Conservation (phyloP, 805 yeast genomes). For the Cyberlindnera subsufficiens region DNA sequence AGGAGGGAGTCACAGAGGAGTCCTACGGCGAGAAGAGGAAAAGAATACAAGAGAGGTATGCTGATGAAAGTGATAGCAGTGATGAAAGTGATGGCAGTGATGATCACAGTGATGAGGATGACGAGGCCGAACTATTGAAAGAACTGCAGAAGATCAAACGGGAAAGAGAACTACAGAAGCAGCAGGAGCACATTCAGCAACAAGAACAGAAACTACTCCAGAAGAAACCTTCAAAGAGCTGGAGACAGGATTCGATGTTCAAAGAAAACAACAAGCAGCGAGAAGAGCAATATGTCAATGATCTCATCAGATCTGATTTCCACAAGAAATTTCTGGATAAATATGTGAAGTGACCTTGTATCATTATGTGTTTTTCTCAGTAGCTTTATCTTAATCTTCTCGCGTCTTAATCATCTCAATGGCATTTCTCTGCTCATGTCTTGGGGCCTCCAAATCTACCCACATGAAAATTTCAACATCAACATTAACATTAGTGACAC, state of each 20-base stretch:
- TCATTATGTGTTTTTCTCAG: no score
- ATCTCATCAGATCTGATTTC: conserved; percentile 19
- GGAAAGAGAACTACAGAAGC: conserved; percentile 26
- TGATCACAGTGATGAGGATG: conserved; percentile 32
- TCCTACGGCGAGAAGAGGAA: conserved; percentile 11
- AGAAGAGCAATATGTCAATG: conserved; percentile 24
- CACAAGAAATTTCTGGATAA: conserved; percentile 19
- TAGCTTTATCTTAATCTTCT: no score
- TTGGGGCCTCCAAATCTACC: no score
- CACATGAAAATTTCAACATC: no score
- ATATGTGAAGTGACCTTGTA: conserved; percentile 7
- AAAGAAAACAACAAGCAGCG: conserved; percentile 11
- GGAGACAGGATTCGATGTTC: conserved; percentile 32
- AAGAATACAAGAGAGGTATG: conserved; percentile 20
- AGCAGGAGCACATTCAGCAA: conserved; percentile 19
- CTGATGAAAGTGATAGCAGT: conserved; percentile 30
- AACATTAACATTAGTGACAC: no score
- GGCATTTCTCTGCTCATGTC: no score
- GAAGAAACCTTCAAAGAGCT: conserved; percentile 22
- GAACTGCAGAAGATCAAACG: conserved; percentile 35
- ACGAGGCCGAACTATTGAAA: conserved; percentile 36
- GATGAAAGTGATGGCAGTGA: conserved; percentile 31
- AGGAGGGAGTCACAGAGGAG: conserved; percentile 2
- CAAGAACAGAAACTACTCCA: not conserved
- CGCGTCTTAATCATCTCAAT: no score